phyloP scores from a whole-genome alignment of 2,329 filamentous ascomycete species.

The Curvularia sp. region DNA sequence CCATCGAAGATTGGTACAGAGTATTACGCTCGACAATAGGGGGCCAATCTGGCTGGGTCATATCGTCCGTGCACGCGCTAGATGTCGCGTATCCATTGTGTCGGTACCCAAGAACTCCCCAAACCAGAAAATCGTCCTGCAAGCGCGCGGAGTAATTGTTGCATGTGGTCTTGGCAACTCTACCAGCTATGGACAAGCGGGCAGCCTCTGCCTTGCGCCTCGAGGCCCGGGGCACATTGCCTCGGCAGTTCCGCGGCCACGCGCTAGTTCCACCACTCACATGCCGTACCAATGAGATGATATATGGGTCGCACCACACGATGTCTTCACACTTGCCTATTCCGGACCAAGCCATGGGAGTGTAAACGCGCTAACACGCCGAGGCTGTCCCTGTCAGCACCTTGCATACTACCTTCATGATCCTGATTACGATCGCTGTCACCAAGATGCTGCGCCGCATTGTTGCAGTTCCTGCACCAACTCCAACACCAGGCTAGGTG shows the following conservation, averaged over 20 bases:
- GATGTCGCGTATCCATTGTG: background rate
- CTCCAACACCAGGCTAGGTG: background rate
- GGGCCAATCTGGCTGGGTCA: background rate
- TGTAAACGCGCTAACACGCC: background rate
- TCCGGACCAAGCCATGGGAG: background rate
- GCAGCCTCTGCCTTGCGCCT: background rate
- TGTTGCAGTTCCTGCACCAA: background rate
- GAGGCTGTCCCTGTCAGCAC: background rate
- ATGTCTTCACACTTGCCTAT: background rate
- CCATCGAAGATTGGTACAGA: too few species aligned
- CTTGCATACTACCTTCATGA: background rate
- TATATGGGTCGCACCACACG: background rate
- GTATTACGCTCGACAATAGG: too few species aligned
- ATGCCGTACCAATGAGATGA: background rate
- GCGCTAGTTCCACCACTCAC: background rate
- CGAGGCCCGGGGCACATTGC: background rate
- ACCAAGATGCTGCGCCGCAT: conserved; percentile 3
- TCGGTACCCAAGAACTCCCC: background rate
- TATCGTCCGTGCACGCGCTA: background rate
- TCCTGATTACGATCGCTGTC: background rate
- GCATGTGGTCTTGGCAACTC: background rate
- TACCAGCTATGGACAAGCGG: background rate
- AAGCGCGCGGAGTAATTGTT: conserved; percentile 1
- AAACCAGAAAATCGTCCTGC: background rate
- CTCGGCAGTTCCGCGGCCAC: conserved; percentile 2